Evolutionary conservation across 768 basidiomycete species (phyloP).

Genomic region (Russula olivacea): DNA sequence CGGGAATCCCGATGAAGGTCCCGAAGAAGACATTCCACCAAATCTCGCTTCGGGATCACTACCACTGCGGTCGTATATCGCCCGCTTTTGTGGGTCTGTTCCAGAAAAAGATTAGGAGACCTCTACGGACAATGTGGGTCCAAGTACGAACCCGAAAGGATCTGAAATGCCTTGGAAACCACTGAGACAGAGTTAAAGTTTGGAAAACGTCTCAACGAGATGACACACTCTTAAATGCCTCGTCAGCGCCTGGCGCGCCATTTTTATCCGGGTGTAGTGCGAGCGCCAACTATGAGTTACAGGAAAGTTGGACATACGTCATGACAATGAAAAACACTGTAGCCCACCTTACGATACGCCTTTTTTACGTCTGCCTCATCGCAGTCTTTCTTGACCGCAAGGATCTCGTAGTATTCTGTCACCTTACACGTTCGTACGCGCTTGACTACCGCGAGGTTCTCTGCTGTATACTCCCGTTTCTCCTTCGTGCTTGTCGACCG

Average conservation of each 20-base stretch:
- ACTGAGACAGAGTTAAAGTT: slow-evolving; percentile 43
- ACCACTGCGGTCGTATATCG: slow-evolving; percentile 77
- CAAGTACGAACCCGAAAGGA: slow-evolving; percentile 61
- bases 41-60: slow-evolving; percentile 85
- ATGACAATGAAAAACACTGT: neutral
- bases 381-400: slow-evolving; percentile 71
- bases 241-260: slow-evolving; percentile 95
- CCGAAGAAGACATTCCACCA: slow-evolving; percentile 50
- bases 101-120: neutral
- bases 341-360: slow-evolving; percentile 86
- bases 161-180: slow-evolving; percentile 97
- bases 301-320: neutral
- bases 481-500: slow-evolving; percentile 33
- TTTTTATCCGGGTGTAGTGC: slow-evolving; percentile 91
- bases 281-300: slow-evolving; percentile 60
- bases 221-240: slow-evolving; percentile 90
- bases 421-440: slow-evolving; percentile 80
- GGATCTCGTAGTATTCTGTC: slow-evolving; percentile 90
- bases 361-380: slow-evolving; percentile 86
- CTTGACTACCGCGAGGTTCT: slow-evolving; percentile 78
- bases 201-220: slow-evolving; percentile 13
- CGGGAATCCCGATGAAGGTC: slow-evolving; percentile 45
- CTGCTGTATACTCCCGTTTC: slow-evolving; percentile 72
- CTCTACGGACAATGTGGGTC: slow-evolving; percentile 6
- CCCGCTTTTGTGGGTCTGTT: slow-evolving; percentile 80